A percentile compares a stretch with the other conserved stretches of the same genome.
Conservation (phyloP, 345 rosid genomes). For the Gossypium ekmanianum region DNA sequence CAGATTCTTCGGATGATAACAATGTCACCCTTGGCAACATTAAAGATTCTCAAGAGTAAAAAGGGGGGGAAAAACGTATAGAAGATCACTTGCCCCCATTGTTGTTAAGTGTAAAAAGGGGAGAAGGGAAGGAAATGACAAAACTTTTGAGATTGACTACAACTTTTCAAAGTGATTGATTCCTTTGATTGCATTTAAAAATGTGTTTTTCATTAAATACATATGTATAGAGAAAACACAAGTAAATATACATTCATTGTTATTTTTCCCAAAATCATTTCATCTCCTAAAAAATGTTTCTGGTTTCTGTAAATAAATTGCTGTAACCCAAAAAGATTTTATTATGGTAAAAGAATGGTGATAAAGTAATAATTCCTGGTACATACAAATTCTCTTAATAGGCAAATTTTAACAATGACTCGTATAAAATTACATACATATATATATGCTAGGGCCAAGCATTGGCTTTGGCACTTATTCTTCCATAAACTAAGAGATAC, state of each 20-base stretch:
- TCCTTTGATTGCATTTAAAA: not conserved
- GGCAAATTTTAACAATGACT: not conserved
- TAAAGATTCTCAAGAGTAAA: constrained; percentile 15
- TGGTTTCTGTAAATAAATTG: not conserved
- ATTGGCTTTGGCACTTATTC: not conserved
- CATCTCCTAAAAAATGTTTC: constrained; percentile 42
- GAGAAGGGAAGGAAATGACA: not conserved
- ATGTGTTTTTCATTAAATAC: not conserved
- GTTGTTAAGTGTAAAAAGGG: constrained; percentile 24
- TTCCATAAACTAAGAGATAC: not conserved
- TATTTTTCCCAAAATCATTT: not conserved
- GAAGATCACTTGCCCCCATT: constrained; percentile 17
- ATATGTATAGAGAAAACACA: not conserved
- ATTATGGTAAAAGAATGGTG: not conserved
- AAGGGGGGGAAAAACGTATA: constrained; percentile 28
- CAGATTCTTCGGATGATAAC: constrained; percentile 70
- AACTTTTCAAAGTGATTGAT: not conserved
- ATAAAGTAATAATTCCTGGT: not conserved
- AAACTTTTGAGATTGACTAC: not conserved
- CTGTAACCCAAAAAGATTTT: not conserved
- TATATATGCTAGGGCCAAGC: not conserved
- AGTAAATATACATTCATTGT: not conserved
- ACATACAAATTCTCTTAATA: not conserved
- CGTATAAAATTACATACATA: not conserved
- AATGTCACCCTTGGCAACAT: constrained; percentile 60